phyloP scores from a whole-genome alignment of 495 filamentous ascomycete species.

The Platismatia glauca region DNA sequence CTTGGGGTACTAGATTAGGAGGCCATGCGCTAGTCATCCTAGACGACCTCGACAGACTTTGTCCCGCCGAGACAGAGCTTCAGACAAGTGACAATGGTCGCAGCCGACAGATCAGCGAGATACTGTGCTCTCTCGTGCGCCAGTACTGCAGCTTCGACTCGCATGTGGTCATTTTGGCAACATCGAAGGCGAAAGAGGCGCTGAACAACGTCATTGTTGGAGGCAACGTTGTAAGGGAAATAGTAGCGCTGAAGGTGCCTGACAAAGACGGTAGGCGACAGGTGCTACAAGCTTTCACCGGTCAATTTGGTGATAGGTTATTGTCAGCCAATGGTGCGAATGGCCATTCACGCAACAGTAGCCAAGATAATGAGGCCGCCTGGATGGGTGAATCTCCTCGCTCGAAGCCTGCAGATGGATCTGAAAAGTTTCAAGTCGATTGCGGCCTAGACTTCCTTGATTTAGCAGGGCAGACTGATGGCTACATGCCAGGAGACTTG shows the following conservation, averaged over 20 bases:
- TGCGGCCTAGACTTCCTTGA: conserved; percentile 83
- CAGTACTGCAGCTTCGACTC: conserved; percentile 70
- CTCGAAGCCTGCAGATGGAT: conserved; percentile 35
- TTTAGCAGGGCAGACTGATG: conserved; percentile 84
- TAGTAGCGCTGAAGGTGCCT: conserved; percentile 76
- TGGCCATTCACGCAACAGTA: conserved; percentile 34
- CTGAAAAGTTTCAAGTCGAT: conserved; percentile 58
- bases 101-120: conserved; percentile 84
- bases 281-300: conserved; percentile 62
- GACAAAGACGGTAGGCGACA: conserved; percentile 82
- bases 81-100: conserved; percentile 89
- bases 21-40: conserved; percentile 76
- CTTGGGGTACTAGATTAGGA: conserved; percentile 79
- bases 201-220: conserved; percentile 72
- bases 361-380: conserved; percentile 44
- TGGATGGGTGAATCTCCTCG: conserved; percentile 63
- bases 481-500: conserved; percentile 95
- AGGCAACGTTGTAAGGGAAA: conserved; percentile 72
- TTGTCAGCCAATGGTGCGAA: conserved; percentile 28
- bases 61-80: conserved; percentile 84
- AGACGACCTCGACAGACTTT: conserved; percentile 87
- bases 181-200: conserved; percentile 83
- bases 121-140: conserved; percentile 69
- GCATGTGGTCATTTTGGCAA: conserved; percentile 79
- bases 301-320: conserved; percentile 15